Conservation (phyloP, 768 basidiomycete species). For the Kwoniella newhampshirensis region DNA sequence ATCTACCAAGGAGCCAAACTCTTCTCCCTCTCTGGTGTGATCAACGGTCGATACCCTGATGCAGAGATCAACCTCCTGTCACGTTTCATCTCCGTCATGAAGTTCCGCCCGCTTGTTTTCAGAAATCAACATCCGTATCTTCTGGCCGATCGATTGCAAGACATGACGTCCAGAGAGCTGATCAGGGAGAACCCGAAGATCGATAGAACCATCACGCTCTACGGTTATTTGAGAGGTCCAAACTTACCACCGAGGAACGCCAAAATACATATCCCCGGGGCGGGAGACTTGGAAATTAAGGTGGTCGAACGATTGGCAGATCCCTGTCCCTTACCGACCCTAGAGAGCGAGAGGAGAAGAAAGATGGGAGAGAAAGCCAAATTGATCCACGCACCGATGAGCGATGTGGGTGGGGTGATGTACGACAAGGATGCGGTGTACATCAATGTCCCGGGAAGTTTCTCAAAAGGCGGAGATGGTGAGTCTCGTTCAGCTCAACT, state of each 20-base stretch:
- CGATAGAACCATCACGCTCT: slow-evolving; percentile 89
- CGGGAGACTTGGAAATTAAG: slow-evolving; percentile 80
- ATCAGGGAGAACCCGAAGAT: slow-evolving; percentile 80
- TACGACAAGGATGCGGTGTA: slow-evolving; percentile 99
- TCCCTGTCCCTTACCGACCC: slow-evolving; percentile 90
- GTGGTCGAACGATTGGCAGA: slow-evolving; percentile 77
- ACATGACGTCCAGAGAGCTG: slow-evolving; percentile 83
- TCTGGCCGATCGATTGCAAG: slow-evolving; percentile 89
- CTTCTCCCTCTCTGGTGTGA: slow-evolving; percentile 92
- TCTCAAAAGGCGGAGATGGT: slow-evolving; percentile 65
- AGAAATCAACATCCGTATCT: slow-evolving; percentile 93
- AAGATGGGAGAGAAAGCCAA: slow-evolving; percentile 95
- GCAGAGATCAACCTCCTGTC: slow-evolving; percentile 92
- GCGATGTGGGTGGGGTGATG: slow-evolving; percentile 91
- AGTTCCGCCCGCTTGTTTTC: slow-evolving; percentile 95
- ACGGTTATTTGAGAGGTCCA: slow-evolving; percentile 85
- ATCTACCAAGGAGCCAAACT: slow-evolving; percentile 98
- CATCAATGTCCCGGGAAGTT: slow-evolving; percentile 94
- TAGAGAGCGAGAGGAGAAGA: slow-evolving; percentile 79
- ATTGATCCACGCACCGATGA: slow-evolving; percentile 96
- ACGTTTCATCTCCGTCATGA: slow-evolving; percentile 96
- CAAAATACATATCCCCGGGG: slow-evolving; percentile 91
- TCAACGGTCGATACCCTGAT: slow-evolving; percentile 97
- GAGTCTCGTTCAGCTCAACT: slow-evolving; percentile 20
- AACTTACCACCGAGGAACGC: slow-evolving; percentile 55